Evolutionary conservation across 257 asterid genomes (phyloP).

Genomic region (Solanum gandarillasii): DNA sequence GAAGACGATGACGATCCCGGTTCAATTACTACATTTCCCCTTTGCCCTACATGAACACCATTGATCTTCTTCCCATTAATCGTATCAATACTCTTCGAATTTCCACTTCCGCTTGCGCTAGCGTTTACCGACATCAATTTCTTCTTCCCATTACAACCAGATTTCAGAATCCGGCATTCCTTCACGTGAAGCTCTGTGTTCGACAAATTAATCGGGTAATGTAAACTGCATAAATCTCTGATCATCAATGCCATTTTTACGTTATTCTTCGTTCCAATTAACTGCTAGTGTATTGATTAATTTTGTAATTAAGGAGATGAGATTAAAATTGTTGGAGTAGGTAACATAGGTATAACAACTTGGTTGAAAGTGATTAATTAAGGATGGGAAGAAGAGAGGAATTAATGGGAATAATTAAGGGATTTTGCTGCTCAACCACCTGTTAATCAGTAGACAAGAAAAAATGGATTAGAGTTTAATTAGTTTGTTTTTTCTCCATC

Average conservation of each 20-base stretch:
- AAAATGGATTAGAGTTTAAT: not conserved
- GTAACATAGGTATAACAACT: conserved; percentile 2
- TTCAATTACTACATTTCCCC: conserved; percentile 1
- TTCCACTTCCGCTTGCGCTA: not conserved
- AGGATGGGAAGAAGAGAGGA: not conserved
- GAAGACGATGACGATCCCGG: not conserved
- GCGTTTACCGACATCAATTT: conserved; percentile 2
- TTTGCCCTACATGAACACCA: conserved; percentile 31
- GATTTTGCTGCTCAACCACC: conserved; percentile 21
- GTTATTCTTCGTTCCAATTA: not conserved
- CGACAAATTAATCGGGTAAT: not conserved
- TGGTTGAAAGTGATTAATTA: not conserved
- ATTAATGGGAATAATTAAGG: not conserved
- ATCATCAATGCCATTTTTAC: not conserved
- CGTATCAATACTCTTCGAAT: conserved; percentile 7
- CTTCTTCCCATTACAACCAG: not conserved
- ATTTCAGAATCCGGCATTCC: not conserved
- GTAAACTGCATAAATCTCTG: not conserved
- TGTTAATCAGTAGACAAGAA: conserved; percentile 10
- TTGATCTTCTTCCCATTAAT: conserved; percentile 58
- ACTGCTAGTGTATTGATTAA: not conserved
- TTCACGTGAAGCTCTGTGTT: not conserved
- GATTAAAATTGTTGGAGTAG: not conserved
- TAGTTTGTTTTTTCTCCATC: not conserved
- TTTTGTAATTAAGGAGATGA: not conserved